Base-by-base conservation (phyloP, 1,284 basidiomycete species). In the Boletus sp. region DNA sequence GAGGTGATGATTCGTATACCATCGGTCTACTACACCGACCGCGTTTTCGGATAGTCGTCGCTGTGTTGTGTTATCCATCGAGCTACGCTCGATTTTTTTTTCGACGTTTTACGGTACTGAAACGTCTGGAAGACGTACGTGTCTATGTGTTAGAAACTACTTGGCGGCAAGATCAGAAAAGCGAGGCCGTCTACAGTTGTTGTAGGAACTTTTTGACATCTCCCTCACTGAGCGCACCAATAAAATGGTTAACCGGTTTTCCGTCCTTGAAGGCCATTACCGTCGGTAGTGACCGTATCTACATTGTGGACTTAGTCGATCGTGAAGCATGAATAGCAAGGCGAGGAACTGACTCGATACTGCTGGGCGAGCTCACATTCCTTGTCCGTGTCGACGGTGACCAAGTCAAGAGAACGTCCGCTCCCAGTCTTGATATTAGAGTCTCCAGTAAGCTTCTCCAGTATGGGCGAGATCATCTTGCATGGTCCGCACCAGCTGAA, bases 401-500 rank as follows among this genome's bases (percentile, higher is more conserved):
- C 79, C 56, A 91, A 78, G 72, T 91, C 89, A 7, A 90, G 68
- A 3, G 82, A 71, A 41, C 75, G 70, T 15, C 83, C 85, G 13
- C 78, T 80, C n/a, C 81, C 80, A 15, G 85, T 78, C 62, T 76
- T 80, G 51, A 74, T 52, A 35, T 67, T 63, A 44, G 78, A 64
- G 61, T 82, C 79, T 35, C 65, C 67, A 15, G 84, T 79, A 29
- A 86, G 63, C 59, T 76, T 78, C 64, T 86, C 77, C 33, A 90
- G 75, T 60, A 87, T 73, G 45, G 89, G 89, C 2, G 86, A 85
- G 44, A 91, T 78, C 70, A 78, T 74, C 63, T 81, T 84, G 75
- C 89, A 91, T 51, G 88, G 88, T 29, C 78, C 76, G 64, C 89
- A 91, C 89, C 89, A 91, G 60, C 89, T 91, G 64, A 20, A 58